These are phyloP conservation scores for Escallonia rubra DNA, from an alignment of 129 eudicot genomes.

Conservation along the genomic window DNA sequence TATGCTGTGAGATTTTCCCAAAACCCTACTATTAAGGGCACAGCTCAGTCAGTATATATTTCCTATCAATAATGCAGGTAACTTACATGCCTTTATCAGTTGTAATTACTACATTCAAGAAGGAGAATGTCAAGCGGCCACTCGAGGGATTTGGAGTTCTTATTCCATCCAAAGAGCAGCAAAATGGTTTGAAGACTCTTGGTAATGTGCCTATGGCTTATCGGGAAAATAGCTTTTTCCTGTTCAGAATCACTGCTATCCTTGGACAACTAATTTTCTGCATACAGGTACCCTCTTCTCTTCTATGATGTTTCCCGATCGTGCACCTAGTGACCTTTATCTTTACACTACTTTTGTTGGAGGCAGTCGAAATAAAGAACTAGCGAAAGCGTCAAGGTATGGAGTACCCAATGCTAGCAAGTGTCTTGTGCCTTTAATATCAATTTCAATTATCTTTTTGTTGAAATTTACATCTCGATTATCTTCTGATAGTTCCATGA, in stretches of 20 bases:
- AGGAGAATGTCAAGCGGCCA: conserved; percentile 73
- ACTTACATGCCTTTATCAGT: conserved; percentile 82
- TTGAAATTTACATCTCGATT: neutral
- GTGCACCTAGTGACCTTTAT: conserved; percentile 64
- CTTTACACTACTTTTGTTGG: conserved; percentile 97
- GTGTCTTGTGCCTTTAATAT: neutral
- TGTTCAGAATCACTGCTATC: too few relatives aligned
- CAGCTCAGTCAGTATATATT: neutral
- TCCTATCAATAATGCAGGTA: conserved; percentile 49
- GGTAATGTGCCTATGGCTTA: conserved; percentile 45
- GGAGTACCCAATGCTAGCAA: neutral
- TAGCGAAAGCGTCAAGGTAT: conserved; percentile 91
- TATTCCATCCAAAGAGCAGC: conserved; percentile 85
- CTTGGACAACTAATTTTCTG: neutral
- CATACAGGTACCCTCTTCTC: conserved; percentile 92
- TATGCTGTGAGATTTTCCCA: too few relatives aligned
- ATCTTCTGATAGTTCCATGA: neutral
- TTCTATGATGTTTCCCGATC: conserved; percentile 97
- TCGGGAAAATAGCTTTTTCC: neutral
- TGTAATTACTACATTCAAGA: conserved; percentile 78
- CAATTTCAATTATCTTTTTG: neutral
- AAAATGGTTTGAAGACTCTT: conserved; percentile 81
- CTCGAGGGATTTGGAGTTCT: conserved; percentile 99
- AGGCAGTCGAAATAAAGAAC: conserved; percentile 84
- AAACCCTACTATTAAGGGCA: too few relatives aligned